Evolutionary conservation across 495 filamentous ascomycete species (phyloP).

Genomic region (Lasiosphaeris hirsuta): DNA sequence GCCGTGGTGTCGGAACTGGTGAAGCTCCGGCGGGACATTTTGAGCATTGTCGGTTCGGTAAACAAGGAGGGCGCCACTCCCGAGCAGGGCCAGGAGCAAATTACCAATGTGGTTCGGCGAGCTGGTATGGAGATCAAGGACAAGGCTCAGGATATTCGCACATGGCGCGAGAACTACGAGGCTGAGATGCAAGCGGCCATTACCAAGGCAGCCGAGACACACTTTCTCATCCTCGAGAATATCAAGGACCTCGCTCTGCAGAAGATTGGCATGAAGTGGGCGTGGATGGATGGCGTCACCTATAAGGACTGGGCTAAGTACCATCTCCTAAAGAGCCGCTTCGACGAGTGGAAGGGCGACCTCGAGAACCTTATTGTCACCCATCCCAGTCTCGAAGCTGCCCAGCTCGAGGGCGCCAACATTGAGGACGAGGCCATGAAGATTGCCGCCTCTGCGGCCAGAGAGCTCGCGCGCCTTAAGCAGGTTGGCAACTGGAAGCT

Average conservation of each 20-base stretch:
- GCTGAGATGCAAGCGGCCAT: slow-evolving; percentile 65
- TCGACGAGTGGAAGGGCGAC: slow-evolving; percentile 80
- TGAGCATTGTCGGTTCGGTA: slow-evolving; percentile 54
- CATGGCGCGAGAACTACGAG: slow-evolving; percentile 74
- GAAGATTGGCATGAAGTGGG: slow-evolving; percentile 97
- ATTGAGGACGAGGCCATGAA: slow-evolving; percentile 76
- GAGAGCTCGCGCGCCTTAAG: slow-evolving; percentile 79
- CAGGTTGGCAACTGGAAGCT: slow-evolving; percentile 85
- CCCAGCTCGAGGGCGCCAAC: slow-evolving; percentile 62
- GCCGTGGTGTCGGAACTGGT: slow-evolving; percentile 59
- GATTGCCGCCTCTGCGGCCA: slow-evolving; percentile 74
- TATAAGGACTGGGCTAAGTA: slow-evolving; percentile 97
- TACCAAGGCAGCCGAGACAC: slow-evolving; percentile 70
- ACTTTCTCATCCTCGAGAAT: slow-evolving; percentile 75
- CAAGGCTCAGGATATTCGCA: slow-evolving; percentile 74
- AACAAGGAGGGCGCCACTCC: slow-evolving; percentile 41
- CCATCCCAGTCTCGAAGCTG: slow-evolving; percentile 69
- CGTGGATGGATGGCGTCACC: slow-evolving; percentile 90
- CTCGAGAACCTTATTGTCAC: slow-evolving; percentile 67
- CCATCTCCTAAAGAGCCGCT: slow-evolving; percentile 74
- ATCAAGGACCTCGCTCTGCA: slow-evolving; percentile 87
- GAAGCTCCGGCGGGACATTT: slow-evolving; percentile 64
- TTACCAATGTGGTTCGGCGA: slow-evolving; percentile 61
- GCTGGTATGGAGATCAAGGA: slow-evolving; percentile 75
- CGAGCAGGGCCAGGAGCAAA: slow-evolving; percentile 58